phyloP scores from a whole-genome alignment of 2,329 filamentous ascomycete genomes.

The Shiraia bambusicola region DNA sequence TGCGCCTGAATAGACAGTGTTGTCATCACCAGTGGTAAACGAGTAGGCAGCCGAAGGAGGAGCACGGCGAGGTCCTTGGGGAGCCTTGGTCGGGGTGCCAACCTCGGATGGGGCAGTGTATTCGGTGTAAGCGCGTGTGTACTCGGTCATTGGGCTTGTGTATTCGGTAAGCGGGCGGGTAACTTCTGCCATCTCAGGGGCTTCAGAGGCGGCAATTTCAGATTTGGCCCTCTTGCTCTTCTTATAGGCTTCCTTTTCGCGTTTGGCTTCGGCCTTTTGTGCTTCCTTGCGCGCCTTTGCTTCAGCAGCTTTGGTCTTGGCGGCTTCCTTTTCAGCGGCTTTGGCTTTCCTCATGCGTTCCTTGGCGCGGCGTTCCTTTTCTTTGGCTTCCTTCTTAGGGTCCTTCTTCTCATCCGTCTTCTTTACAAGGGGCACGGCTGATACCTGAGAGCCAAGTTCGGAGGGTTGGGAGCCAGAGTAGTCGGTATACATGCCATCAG shows the following conservation, averaged over 20 bases:
- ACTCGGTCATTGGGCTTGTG: conserved; percentile 13
- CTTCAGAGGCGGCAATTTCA: conserved; percentile 31
- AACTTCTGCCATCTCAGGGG: conserved; percentile 32
- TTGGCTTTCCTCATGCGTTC: conserved; percentile 54
- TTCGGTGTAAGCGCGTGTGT: conserved; percentile 28
- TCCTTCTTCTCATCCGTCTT: conserved; percentile 46
- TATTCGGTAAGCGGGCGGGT: conserved; percentile 27
- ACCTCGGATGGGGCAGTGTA: conserved; percentile 33
- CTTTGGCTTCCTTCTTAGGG: conserved; percentile 43
- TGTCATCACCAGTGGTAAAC: conserved; percentile 53
- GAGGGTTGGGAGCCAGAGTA: conserved; percentile 67
- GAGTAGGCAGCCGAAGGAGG: conserved; percentile 48
- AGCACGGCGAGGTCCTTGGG: conserved; percentile 30
- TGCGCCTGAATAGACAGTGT: conserved; percentile 45
- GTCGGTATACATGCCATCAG: conserved; percentile 79
- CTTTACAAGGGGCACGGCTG: conserved; percentile 47
- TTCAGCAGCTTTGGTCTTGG: conserved; percentile 35
- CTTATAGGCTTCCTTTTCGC: conserved; percentile 46
- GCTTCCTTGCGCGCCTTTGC: conserved; percentile 50
- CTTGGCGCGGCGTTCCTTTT: conserved; percentile 46
- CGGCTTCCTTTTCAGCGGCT: conserved; percentile 41
- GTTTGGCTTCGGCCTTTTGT: conserved; percentile 39
- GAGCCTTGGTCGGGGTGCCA: conserved; percentile 16
- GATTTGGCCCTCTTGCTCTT: conserved; percentile 45
- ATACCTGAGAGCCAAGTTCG: conserved; percentile 55